Evolutionary conservation across 2,329 filamentous ascomycete species (phyloP).

Genomic region (Trichoderma breve): DNA sequence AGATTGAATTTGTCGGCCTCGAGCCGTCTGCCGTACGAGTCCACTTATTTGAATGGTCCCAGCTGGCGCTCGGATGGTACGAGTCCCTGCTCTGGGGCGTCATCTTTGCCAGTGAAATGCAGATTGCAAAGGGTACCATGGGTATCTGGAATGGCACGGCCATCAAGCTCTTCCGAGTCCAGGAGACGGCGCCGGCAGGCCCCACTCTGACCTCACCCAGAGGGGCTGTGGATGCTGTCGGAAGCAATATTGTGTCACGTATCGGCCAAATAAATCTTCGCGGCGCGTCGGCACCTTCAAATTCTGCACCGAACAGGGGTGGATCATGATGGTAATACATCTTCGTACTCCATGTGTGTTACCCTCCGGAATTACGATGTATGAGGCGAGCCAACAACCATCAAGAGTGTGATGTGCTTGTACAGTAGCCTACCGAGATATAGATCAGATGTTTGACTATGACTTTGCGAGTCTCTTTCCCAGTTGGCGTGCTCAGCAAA

Average conservation of each 20-base stretch:
- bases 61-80: slow-evolving; percentile 89
- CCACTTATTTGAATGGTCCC: slow-evolving; percentile 93
- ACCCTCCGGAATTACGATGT: neutral
- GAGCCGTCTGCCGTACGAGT: slow-evolving; percentile 73
- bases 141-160: slow-evolving; percentile 92
- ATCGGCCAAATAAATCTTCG: slow-evolving; percentile 79
- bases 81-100: slow-evolving; percentile 92
- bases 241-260: slow-evolving; percentile 81
- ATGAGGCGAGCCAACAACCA: neutral
- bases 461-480: neutral
- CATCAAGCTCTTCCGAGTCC: slow-evolving; percentile 85
- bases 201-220: slow-evolving; percentile 81
- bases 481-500: neutral
- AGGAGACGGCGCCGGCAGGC: slow-evolving; percentile 76
- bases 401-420: neutral
- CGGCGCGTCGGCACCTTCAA: slow-evolving; percentile 37
- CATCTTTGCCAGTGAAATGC: slow-evolving; percentile 87
- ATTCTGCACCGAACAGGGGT: slow-evolving; percentile 20
- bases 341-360: neutral
- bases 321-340: slow-evolving; percentile 10
- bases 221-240: slow-evolving; percentile 89
- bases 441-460: neutral
- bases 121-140: slow-evolving; percentile 78
- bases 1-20: slow-evolving; percentile 65
- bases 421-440: neutral